Evolutionary conservation across 2,329 filamentous ascomycete species (phyloP).

Genomic region (Stagonosporopsis vannaccii): DNA sequence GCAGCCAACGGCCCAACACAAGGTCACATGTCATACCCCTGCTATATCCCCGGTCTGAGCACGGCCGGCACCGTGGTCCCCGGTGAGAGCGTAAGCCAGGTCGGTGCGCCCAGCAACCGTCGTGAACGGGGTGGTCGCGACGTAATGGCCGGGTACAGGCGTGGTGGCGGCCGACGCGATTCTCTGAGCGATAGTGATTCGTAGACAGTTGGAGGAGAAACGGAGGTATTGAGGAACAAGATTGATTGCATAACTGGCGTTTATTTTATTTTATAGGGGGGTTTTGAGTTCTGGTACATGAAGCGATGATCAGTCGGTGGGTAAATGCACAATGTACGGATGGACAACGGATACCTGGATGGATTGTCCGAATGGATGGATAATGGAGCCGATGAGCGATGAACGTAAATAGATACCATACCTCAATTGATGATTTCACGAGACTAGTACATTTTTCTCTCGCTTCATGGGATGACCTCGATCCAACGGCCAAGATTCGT

Average conservation of each 20-base stretch:
- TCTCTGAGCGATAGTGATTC: conserved; percentile 63
- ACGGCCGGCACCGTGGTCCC: conserved; percentile 44
- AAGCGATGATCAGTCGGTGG: conserved; percentile 2
- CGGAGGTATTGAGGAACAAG: not conserved
- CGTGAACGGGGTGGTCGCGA: conserved; percentile 41
- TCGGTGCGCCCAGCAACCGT: conserved; percentile 42
- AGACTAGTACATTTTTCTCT: not conserved
- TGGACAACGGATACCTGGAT: conserved; percentile 9
- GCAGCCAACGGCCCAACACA: conserved; percentile 50
- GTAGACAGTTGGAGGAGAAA: too few species aligned
- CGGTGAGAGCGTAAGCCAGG: conserved; percentile 51
- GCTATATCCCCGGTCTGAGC: conserved; percentile 63
- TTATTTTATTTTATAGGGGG: not conserved
- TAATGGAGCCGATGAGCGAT: conserved; percentile 1
- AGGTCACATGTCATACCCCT: conserved; percentile 64
- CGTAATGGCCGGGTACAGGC: conserved; percentile 53
- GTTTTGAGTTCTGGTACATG: conserved; percentile 5
- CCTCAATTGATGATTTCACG: conserved; percentile 5
- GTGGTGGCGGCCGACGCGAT: conserved; percentile 56
- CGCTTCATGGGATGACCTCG: not conserved
- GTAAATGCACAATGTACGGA: conserved; percentile 1
- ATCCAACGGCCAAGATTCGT: not conserved
- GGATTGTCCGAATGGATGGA: not conserved
- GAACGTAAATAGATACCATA: conserved; percentile 14
- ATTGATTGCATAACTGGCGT: conserved; percentile 14